Percentiles rank a stretch among this genome's conserved stretches.
Evolutionary conservation across 2,329 filamentous ascomycete genomes (phyloP).

Genomic region (Magnaporthiopsis rhizophila): DNA sequence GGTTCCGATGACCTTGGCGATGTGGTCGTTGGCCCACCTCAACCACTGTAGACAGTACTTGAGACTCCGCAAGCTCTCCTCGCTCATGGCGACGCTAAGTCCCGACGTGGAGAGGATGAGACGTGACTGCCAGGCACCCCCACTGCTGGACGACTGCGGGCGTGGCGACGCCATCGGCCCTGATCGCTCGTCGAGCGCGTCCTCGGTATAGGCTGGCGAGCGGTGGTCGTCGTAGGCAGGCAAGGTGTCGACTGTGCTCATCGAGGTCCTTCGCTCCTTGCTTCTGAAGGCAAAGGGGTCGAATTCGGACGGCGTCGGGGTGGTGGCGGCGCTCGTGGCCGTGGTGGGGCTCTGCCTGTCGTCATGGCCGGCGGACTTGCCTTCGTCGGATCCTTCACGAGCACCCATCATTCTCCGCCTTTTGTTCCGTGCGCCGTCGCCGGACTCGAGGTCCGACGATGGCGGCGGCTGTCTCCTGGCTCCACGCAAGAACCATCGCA

Average conservation of each 20-base stretch:
- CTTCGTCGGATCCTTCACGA: slow-evolving; percentile 14
- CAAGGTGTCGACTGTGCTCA: slow-evolving; percentile 64
- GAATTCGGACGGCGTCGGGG: slow-evolving; percentile 9
- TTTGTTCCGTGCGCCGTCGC: slow-evolving; percentile 43
- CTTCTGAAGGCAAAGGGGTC: slow-evolving; percentile 17
- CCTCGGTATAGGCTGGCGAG: slow-evolving; percentile 67
- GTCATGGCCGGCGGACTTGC: slow-evolving; percentile 19
- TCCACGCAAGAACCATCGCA: slow-evolving; percentile 67
- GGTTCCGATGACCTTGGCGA: slow-evolving; percentile 66
- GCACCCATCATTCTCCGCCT: slow-evolving; percentile 41
- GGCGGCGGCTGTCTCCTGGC: slow-evolving; percentile 19
- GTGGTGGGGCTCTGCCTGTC: slow-evolving; percentile 8
- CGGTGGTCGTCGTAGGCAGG: slow-evolving; percentile 77
- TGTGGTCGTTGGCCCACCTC: slow-evolving; percentile 71
- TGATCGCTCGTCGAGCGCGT: slow-evolving; percentile 24
- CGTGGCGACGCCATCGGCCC: slow-evolving; percentile 14
- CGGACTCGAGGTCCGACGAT: slow-evolving; percentile 37
- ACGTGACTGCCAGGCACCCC: slow-evolving; percentile 62
- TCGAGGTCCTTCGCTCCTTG: slow-evolving; percentile 48
- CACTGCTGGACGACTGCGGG: slow-evolving; percentile 5
- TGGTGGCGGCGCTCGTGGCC: background rate
- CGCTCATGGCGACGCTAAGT: slow-evolving; percentile 82
- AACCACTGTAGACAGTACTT: slow-evolving; percentile 79
- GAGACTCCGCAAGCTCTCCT: slow-evolving; percentile 75
- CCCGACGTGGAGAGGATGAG: slow-evolving; percentile 87